Evolutionary conservation across 345 rosid genomes (phyloP), one percentile per base, ranked within the genome.

Genomic region (Streptanthus diversifolius): DNA sequence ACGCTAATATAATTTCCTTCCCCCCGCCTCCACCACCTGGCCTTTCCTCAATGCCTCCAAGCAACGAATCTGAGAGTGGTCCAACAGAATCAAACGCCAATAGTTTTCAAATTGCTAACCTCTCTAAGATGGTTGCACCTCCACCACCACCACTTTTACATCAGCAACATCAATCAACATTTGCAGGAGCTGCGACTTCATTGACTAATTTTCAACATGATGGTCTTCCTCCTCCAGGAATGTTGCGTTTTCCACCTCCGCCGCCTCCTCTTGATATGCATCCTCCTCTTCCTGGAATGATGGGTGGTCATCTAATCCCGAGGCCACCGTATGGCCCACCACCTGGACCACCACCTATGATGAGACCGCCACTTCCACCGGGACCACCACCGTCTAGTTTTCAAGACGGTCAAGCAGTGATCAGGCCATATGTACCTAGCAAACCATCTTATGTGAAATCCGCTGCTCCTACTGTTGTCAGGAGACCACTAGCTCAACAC

Each of bases 321-420:
- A 85, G 91, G 74, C 97, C 93, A 78, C 96, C 96, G 18, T 91
- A 83, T 85, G 90, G 96, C 70, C 93, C 82, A 33, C 93, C 89
- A 13, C 92, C 90, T 48, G 97, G 95, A 60, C 93, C 84, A 15
- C 96, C 97, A 18, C 86, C 88, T 17, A 85, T 90, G 96, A 83
- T 95, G 96, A 90, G 92, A 65, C 97, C 98, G 24, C 99, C 99
- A 0, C 93, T 91, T 72, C 99, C 96, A 36, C 97, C 99, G 4
- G 97, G 99, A 45, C 97, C 96, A 62, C 97, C 97, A 6, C 98
- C 98, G 86, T 72, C 98, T 48, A 32, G 63, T 35, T 54, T 86
- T 3, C 87, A 82, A 67, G 89, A 85, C 48, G 77, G 78, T 45
- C 80, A 78, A 53, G 47, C 78, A 77, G 57, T 82, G 72, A 54